Base-by-base conservation (phyloP, 768 basidiomycete genomes). In the Tylopilus subfusipes region DNA sequence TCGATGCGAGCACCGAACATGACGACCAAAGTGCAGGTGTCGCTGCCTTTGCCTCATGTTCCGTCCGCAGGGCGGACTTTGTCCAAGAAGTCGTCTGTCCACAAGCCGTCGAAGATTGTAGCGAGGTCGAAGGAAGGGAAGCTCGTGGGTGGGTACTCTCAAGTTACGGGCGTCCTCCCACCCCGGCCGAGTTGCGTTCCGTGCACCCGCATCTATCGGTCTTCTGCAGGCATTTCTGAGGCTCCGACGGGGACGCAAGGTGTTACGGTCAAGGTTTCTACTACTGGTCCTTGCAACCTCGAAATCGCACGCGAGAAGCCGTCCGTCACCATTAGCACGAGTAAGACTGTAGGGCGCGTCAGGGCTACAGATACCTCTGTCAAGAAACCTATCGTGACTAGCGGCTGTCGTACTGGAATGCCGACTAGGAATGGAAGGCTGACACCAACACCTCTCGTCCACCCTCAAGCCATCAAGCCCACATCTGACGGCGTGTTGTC, bases 131-230 rank as follows among this genome's bases (percentile, higher is more conserved):
- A n/a, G n/a, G n/a, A n/a, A n/a, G n/a, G n/a, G n/a, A n/a, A n/a
- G n/a, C n/a, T n/a, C n/a, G n/a, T n/a, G n/a, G n/a, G n/a, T n/a
- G n/a, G n/a, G n/a, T n/a, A n/a, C n/a, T n/a, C 12, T 18, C 16
- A 8, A 5, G 11, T 14, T 6, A 7, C 19, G 25, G 24, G 24
- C 2, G n/a, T 48, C 25, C 36, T 34, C 14, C 25, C 45, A 2
- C 36, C 50, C 2, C 44, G 50, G 10, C 46, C 50, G 0, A 44
- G 50, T 33, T 59, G 57, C 21, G 11, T 59, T 40, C 57, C 50
- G 2, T 13, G 36, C 13, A 5, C n/a, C 4, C 36, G 21, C 16
- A 7, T 12, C 13, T 1, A 19, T 29, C 27, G 4, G 2, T 24
- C 45, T 11, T 42, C 40, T 5, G 18, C 39, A 5, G 5, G 12